Base-by-base conservation (phyloP, 306 rosid genomes). In the Hippophae tibetana region DNA sequence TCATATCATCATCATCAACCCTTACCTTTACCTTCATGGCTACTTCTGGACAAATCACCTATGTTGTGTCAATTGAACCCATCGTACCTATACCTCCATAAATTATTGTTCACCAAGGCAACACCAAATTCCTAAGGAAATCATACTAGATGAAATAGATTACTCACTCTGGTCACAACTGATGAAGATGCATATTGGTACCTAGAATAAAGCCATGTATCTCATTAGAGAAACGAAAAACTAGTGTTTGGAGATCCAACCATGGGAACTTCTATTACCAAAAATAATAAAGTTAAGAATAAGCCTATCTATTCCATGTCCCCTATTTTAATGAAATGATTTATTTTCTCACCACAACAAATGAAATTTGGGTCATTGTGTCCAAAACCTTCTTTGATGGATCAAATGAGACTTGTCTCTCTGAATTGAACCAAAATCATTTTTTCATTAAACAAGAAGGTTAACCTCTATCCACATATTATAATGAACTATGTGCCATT, bases 401-500 rank as follows among this genome's bases (percentile, higher is more conserved):
- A 44, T 44, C 10, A 6, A 1, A 44, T 44, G 47, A 44, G 10
- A 44, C 47, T 44, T 44, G 1, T 44, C 7, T 44, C 10, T 45
- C 0, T 10, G 3, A 45, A 45, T 31, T 31, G 38, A 31, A 31
- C 38, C 38, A 31, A 31, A 31, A 31, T 31, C 38, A 31, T 31
- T 31, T 31, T 31, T 31, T 4, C 5, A 31, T 31, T 4, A 31
- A 4, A 7, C 12, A 45, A 45, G 12, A 7, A 8, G 12, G 12
- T 7, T 7, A 45, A 2, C 48, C 9, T 45, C 3, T 45, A 2
- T 45, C 7, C 38, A 27, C 18, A 0, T 47, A 66, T 41, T 66
- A 65, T 13, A 65, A 56, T 54, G 62, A 65, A 55, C 40, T 52
- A 0, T 25, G 14, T 52, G 26, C 40, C 23, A 52, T n/a, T 52